Evolutionary conservation across 2,329 filamentous ascomycete species (phyloP), one percentile per base, ranked within the genome.

Genomic region (Colletotrichum scovillei): DNA sequence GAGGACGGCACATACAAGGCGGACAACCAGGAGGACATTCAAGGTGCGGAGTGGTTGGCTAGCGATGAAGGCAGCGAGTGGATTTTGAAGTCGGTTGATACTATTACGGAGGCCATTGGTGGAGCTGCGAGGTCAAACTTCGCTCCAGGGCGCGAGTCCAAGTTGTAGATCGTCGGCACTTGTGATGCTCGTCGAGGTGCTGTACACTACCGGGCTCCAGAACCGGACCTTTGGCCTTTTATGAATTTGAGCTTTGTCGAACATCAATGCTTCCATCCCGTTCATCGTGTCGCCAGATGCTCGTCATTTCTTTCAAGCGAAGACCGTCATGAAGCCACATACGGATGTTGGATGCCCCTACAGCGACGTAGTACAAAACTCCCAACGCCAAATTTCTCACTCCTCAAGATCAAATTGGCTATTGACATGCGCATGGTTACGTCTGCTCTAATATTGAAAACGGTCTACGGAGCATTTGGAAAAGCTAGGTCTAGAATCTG

Each of bases 1-100:
- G 90, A 93, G 75, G 92, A 95, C 80, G 93, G 92, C 1, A 86
- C 84, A 24, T 88, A 87, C 82, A 77, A 77, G 76, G 76, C 74
- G 11, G 82, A 82, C 42, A 69, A 63, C 4, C 75, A 67, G 32
- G 77, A 76, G 28, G 78, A 81, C 55, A 78, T 77, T 0, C 80
- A 81, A 72, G 83, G 78, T 2, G 80, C 84, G 38, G 81, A 84
- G 73, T 86, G 85, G 81, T 58, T 88, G 75, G 85, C 84, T 0
- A 80, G 79, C 4, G 84, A 88, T 32, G 84, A 87, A 77, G 86
- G 86, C 9, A 80, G 82, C 19, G 84, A 86, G 77, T 88, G 86
- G 86, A 77, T 88, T 30, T 63, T 88, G 74, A 80, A 75, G 72
- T 83, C 83, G 2, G 82, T 88, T 12, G 86, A 88, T 74, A 78